Evolutionary conservation across 1,284 basidiomycete species (phyloP).

Genomic region (Sporisorium iseilematis-ciliati): DNA sequence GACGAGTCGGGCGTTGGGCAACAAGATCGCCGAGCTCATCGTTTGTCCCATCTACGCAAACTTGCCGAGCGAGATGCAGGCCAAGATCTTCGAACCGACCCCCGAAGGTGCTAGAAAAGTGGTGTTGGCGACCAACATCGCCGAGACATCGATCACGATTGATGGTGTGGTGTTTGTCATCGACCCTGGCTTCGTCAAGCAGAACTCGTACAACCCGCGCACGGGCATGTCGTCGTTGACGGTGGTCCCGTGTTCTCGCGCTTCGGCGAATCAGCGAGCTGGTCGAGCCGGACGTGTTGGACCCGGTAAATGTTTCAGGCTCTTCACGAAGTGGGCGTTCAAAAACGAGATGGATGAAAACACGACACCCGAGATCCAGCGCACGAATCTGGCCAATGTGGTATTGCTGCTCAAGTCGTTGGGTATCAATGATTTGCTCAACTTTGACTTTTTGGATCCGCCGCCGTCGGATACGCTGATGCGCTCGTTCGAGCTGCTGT

Average conservation of each 20-base stretch:
- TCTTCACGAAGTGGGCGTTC: constrained; percentile 78
- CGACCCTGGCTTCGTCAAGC: constrained; percentile 69
- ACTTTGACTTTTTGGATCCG: constrained; percentile 77
- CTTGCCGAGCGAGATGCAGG: constrained; percentile 97
- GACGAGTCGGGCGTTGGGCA: constrained; percentile 91
- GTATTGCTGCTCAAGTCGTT: constrained; percentile 76
- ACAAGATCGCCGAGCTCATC: constrained; percentile 93
- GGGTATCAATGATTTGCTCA: constrained; percentile 76
- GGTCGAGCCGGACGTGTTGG: constrained; percentile 97
- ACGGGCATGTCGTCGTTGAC: constrained; percentile 67
- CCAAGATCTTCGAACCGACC: constrained; percentile 98
- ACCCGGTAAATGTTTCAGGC: constrained; percentile 95
- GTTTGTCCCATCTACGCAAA: constrained; percentile 99
- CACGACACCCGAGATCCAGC: constrained; percentile 76
- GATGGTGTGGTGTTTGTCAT: constrained; percentile 70
- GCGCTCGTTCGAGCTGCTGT: constrained; percentile 90
- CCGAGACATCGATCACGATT: constrained; percentile 72
- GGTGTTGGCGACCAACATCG: constrained; percentile 97
- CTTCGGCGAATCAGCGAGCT: constrained; percentile 95
- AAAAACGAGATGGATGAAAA: constrained; percentile 76
- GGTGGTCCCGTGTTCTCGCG: constrained; percentile 81
- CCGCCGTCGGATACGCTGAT: constrained; percentile 96
- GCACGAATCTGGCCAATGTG: constrained; percentile 73
- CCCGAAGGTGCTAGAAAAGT: constrained; percentile 92
- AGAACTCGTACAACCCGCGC: constrained; percentile 69